Base-by-base conservation (phyloP, 164 flowering plant genomes). In the Cinnamomum chago region DNA sequence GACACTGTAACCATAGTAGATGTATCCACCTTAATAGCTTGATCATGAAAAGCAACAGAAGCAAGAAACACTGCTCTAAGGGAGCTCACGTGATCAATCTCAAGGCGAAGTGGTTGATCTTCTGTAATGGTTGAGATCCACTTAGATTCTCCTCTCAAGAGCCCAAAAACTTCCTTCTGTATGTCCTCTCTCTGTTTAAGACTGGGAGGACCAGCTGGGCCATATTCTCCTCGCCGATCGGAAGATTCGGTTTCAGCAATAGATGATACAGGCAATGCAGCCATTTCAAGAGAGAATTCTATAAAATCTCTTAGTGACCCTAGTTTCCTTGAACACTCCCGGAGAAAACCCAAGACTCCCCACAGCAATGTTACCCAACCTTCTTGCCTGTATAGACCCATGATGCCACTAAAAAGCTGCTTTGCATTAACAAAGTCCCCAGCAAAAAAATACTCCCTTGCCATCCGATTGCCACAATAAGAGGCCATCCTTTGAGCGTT, bases 201-300 rank as follows among this genome's bases (percentile, higher is more conserved):
- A 87, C 77, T 84, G 62, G 97, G 84, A 72, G 90, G 88, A 79
- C 96, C 97, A 55, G 89, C 91, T 27, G 96, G 98, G 51, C 90
- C 89, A 84, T 85, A 85, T 65, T 87, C 89, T 65, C 76, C 75
- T 79, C 82, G 86, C 18, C 30, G 62, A 68, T 80, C 69, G n/a
- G 66, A 76, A 65, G 81, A 71, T 55, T 70, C 79, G 12, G 58
- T 60, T 58, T 40, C 77, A 70, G 50, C 70, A 71, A 60, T 80
- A 78, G 85, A 83, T 72, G 83, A 75, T 65, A 89, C 81, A 3
- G 99, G 99, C 82, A 96, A 60, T 9, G 99, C 91, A 84, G 99
- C 97, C 97, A 96, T 92, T 85, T 96, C 97, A 81, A 96, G 93
- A 70, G 99, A 96, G 77, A 88, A 89, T 82, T 94, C 98, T 0